Percentiles rank a stretch among this genome's conserved stretches.
Evolutionary conservation across 495 filamentous ascomycete species (phyloP).

Genomic region (Staphylotrichum longicolle): DNA sequence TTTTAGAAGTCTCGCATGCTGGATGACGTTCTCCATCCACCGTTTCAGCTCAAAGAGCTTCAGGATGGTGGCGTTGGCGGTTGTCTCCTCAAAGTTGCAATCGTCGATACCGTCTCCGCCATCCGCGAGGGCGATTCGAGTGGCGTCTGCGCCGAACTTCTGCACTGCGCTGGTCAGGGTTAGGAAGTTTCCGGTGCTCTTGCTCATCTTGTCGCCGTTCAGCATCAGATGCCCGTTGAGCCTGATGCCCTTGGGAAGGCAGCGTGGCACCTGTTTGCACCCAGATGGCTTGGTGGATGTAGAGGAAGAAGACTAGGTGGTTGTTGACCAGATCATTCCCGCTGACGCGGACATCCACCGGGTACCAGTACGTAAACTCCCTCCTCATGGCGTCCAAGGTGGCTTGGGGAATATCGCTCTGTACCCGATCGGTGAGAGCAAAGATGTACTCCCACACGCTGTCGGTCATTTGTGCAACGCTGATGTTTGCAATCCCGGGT

Average conservation of each 20-base stretch:
- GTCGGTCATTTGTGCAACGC: constrained; percentile 84
- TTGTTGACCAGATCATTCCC: constrained; percentile 85
- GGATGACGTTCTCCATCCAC: constrained; percentile 76
- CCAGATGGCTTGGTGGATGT: constrained; percentile 82
- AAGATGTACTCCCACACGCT: constrained; percentile 97
- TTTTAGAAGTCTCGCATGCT: constrained; percentile 57
- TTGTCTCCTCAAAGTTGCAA: constrained; percentile 89
- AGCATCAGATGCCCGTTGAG: constrained; percentile 87
- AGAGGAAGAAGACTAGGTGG: constrained; percentile 93
- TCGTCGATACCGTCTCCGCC: constrained; percentile 88
- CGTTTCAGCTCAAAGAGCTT: constrained; percentile 76
- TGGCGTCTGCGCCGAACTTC: constrained; percentile 95
- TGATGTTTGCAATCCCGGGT: constrained; percentile 60
- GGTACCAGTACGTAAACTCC: constrained; percentile 96
- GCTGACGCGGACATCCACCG: constrained; percentile 76
- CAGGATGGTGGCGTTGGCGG: constrained; percentile 80
- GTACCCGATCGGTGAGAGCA: constrained; percentile 30
- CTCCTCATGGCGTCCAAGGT: constrained; percentile 72
- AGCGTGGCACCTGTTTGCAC: constrained; percentile 78
- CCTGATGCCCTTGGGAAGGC: constrained; percentile 55
- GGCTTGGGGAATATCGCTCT: constrained; percentile 65
- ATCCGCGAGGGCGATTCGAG: constrained; percentile 80
- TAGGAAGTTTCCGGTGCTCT: constrained; percentile 91
- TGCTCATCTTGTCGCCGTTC: constrained; percentile 95
- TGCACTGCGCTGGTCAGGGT: constrained; percentile 78